phyloP scores from a whole-genome alignment of 257 asterid species.

The Leptodermis oblonga region DNA sequence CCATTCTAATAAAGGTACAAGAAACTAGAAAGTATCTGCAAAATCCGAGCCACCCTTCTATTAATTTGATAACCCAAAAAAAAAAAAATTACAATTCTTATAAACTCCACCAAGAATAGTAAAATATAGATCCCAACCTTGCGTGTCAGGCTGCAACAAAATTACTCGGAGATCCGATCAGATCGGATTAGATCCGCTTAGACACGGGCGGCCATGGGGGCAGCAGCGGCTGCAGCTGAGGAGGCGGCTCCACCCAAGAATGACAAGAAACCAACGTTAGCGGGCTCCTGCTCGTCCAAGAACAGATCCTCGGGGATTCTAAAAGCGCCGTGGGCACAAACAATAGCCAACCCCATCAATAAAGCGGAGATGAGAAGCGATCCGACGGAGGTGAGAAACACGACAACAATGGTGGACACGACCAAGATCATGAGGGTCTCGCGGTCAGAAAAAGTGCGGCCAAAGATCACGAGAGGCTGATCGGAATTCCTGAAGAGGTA shows the following conservation, averaged over 20 bases:
- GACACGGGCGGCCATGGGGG: conserved; percentile 64
- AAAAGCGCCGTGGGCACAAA: conserved; percentile 73
- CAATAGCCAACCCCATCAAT: conserved; percentile 67
- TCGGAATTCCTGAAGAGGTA: conserved; percentile 68
- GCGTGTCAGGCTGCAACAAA: conserved; percentile 5
- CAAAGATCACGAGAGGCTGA: conserved; percentile 62
- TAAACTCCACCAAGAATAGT: conserved; percentile 12
- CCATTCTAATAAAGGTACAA: conserved; percentile 28
- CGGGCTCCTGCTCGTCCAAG: conserved; percentile 76
- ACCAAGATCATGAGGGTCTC: conserved; percentile 61
- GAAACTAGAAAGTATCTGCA: conserved; percentile 18
- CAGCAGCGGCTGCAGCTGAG: conserved; percentile 70
- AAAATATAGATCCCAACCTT: conserved; percentile 17
- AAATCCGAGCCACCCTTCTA: conserved; percentile 16
- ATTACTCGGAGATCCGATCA: neutral
- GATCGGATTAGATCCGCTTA: conserved; percentile 21
- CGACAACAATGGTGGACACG: conserved; percentile 59
- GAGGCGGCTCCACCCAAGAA: conserved; percentile 80
- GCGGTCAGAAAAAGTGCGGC: conserved; percentile 72
- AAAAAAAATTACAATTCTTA: conserved; percentile 13
- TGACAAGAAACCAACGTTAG: conserved; percentile 56
- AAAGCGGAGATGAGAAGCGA: conserved; percentile 66
- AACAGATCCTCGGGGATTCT: conserved; percentile 82
- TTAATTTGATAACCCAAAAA: conserved; percentile 10
- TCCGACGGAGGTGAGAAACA: conserved; percentile 79